These are phyloP conservation scores for Teunomyces cretensis DNA, from an alignment of 805 yeast species.

Conservation along the genomic window DNA sequence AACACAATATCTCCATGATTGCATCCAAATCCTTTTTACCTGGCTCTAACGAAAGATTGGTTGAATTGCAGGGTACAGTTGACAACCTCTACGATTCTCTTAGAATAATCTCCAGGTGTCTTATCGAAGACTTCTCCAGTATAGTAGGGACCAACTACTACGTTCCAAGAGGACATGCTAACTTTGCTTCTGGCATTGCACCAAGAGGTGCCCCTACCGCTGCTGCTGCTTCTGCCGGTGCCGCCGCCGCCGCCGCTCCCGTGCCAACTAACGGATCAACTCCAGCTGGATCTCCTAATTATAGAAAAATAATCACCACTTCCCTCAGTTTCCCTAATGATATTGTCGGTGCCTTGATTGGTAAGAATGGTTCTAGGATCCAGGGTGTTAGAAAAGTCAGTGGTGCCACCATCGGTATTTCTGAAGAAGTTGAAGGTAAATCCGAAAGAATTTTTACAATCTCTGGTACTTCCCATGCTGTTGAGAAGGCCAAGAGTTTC, in stretches of 20 bases:
- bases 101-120: conserved; percentile 61
- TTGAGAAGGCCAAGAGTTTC: conserved; percentile 58
- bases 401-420: conserved; percentile 77
- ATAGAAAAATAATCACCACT: conserved; percentile 29
- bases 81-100: conserved; percentile 58
- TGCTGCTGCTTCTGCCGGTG: conserved; percentile 1
- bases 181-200: conserved; percentile 1
- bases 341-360: conserved; percentile 87
- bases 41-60: conserved; percentile 79
- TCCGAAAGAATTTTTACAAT: conserved; percentile 71
- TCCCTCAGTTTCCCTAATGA: conserved; percentile 67
- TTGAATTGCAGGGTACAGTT: conserved; percentile 82
- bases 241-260: not conserved
- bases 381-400: conserved; percentile 79
- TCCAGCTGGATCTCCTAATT: conserved; percentile 5
- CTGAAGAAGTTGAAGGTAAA: conserved; percentile 63
- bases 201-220: not conserved
- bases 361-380: conserved; percentile 80
- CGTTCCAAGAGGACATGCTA: conserved; percentile 43
- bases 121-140: conserved; percentile 71
- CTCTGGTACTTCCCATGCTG: conserved; percentile 55
- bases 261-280: not conserved
- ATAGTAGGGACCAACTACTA: conserved; percentile 65
- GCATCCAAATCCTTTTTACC: conserved; percentile 84
- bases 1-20: conserved; percentile 71